Base-by-base conservation (phyloP, 192 early-diverging fungal genomes). In the Coemansia biformis region DNA sequence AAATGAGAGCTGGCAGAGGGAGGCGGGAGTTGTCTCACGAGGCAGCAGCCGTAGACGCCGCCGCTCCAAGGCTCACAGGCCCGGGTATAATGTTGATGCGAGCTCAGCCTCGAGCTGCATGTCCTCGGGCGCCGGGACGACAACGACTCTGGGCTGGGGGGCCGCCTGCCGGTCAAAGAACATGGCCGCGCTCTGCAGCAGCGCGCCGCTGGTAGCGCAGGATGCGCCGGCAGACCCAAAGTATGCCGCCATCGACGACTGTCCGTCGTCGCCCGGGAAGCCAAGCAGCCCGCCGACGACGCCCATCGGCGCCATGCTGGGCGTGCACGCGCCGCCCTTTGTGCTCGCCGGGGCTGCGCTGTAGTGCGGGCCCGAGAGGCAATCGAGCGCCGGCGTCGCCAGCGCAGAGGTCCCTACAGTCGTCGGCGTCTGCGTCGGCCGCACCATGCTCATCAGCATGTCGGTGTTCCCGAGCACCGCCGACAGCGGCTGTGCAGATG, bases 361-460 rank as follows among this genome's bases (percentile, higher is more conserved):
- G 24, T 8, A 14, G 17, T 37, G 51, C 18, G 46, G 57, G 19
- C 36, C 57, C 5, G 51, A 43, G 39, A 35, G 49, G 14, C 51
- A 13, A 13, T 68, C 65, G 44, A 68, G 47, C 0, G 54, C 41
- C 4, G 65, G 65, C 11, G 65, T 60, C 3, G 57, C 52, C n/a
- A 57, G 57, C 10, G 67, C 55, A 0, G 67, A 59, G 33, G 58
- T 11, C 34, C 57, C 59, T 44, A 63, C 56, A 30, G 52, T 34
- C 8, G 51, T 50, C 14, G 40, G 56, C 17, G 56, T 42, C 3
- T 60, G 61, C 31, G 61, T 60, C 30, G 68, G 68, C 51, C 64
- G 68, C 23, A 50, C 68, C 13, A 72, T 39, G 38, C 50, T 52
- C 56, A 60, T 56, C 11, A 64, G 48, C 52, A 64, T 51, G 2